Base-by-base conservation (phyloP, 352 stramenopile species). In the Phytophthora palmivora region DNA sequence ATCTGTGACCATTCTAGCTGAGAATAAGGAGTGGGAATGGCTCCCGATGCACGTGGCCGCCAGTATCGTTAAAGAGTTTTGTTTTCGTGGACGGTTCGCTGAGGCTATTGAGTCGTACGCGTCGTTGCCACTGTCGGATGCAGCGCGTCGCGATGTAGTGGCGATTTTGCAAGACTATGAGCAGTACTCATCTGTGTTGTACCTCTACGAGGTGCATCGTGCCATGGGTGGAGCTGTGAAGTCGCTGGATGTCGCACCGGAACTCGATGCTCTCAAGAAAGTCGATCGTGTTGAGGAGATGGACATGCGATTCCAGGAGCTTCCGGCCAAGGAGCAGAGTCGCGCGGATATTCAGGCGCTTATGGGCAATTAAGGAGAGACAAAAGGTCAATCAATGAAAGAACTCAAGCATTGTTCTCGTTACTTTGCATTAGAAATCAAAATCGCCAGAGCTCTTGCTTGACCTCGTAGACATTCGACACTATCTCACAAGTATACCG, bases 311-410 rank as follows among this genome's bases (percentile, higher is more conserved):
- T 81, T 88, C 36, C 74, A 88, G 49, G 44, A 75, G 24, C 67
- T 90, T 18, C 60, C 81, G 9, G 56, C 53, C 6, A 58, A 76
- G 28, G 70, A 84, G 19, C 72, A 86, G 52, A 71, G 62, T 24
- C 81, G 78, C 46, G 53, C 68, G 3, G 79, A 90, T 38, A 81
- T 90, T 24, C 81, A 90, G 58, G 41, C 74, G 44, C 63, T 90
- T 22, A 66, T 76, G 52, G 67, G 19, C 24, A 72, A 75, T 63
- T 71, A 38, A 69, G 15, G 14, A 32, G 42, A 9, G 16, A 18
- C 5, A 18, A 39, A 55, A 4, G 47, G 34, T 18, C 10, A 21
- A 24, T 19, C 12, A 5, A 16, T 50, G 28, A 61, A 56, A 47
- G 37, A 56, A 56, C 38, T 58, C 32, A 45, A 24, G 49, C 22